Evolutionary conservation across 495 filamentous ascomycete genomes (phyloP), one percentile per base, ranked within the genome.

Genomic region (Beverwykella pulmonaria): DNA sequence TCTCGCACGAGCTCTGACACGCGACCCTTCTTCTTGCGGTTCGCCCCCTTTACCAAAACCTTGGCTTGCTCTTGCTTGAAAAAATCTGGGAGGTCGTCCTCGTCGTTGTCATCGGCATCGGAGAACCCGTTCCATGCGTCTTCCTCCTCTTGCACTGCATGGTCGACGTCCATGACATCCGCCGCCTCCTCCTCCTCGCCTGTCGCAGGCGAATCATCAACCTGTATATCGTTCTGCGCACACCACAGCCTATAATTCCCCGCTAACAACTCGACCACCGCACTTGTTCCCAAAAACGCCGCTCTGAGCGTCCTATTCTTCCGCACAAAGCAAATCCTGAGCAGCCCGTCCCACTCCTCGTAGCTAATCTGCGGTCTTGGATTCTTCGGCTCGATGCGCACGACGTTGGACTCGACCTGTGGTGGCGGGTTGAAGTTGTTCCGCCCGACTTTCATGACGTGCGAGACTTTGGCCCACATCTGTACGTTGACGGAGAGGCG

Each of bases 401-500:
- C 83, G n/a, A 93, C 92, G 61, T 86, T 91, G 14, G 86, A 90
- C 77, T 98, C 93, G 20, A 98, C 93, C 72, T 89, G 83, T 10
- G 93, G 93, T 20, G 93, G 93, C 1, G 94, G 94, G 71, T 90
- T 92, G 83, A 95, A 97, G 80, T 97, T 98, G 76, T 93, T 93
- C 68, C 88, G 88, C 30, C 92, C 92, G 29, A 97, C 92, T 79
- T 95, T 95, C 86, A 93, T 89, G 70, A 95, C 88, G 73, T 96
- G 92, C 49, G 87, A 86, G 41, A 92, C 87, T 65, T 88, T 90
- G 17, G 92, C 89, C 89, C 90, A 97, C 84, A 97, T 96, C 75
- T 97, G 94, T 25, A 90, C 92, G 68, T 98, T 98, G 29, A 94
- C 93, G 8, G 83, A 88, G 30, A 97, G 83, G 14, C 93, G 85